Percentiles rank a stretch among this genome's conserved stretches.
These are phyloP conservation scores for Coffea canephora DNA, from an alignment of 257 asterid species.

Conservation along the genomic window DNA sequence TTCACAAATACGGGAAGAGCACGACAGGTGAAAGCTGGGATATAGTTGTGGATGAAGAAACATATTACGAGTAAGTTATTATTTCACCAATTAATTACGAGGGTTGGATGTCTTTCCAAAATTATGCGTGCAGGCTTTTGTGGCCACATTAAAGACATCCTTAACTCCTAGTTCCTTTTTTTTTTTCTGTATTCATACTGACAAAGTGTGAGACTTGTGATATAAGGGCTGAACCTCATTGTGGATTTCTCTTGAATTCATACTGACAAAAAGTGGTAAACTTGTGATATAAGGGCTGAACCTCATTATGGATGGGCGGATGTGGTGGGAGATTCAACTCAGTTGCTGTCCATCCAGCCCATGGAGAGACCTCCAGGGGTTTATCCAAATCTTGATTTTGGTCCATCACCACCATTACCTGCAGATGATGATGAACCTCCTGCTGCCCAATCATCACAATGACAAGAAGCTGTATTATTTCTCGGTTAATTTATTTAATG, in stretches of 20 bases:
- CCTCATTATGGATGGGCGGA: conserved; percentile 99
- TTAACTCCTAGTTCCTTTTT: no score
- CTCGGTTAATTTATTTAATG: neutral
- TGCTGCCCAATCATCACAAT: conserved; percentile 22
- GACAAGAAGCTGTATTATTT: conserved; percentile 9
- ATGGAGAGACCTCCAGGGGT: conserved; percentile 91
- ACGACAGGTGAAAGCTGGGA: conserved; percentile 99
- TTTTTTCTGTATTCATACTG: neutral
- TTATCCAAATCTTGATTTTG: conserved; percentile 74
- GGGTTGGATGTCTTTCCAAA: neutral
- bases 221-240: conserved; percentile 95
- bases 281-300: conserved; percentile 65
- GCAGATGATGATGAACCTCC: conserved; percentile 44
- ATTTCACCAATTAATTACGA: neutral
- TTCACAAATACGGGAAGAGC: conserved; percentile 96
- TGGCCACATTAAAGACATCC: no score
- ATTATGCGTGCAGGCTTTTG: neutral
- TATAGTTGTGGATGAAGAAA: conserved; percentile 91
- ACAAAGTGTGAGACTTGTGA: neutral
- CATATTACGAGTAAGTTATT: conserved; percentile 76
- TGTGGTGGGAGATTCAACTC: conserved; percentile 95
- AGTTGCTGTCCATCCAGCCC: conserved; percentile 77
- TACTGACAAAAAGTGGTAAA: neutral
- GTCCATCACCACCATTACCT: conserved; percentile 36
- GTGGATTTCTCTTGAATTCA: conserved; percentile 40